These are phyloP conservation scores for Neopestalotiopsis sp. DNA, from an alignment of 2,329 filamentous ascomycete species.

Conservation along the genomic window DNA sequence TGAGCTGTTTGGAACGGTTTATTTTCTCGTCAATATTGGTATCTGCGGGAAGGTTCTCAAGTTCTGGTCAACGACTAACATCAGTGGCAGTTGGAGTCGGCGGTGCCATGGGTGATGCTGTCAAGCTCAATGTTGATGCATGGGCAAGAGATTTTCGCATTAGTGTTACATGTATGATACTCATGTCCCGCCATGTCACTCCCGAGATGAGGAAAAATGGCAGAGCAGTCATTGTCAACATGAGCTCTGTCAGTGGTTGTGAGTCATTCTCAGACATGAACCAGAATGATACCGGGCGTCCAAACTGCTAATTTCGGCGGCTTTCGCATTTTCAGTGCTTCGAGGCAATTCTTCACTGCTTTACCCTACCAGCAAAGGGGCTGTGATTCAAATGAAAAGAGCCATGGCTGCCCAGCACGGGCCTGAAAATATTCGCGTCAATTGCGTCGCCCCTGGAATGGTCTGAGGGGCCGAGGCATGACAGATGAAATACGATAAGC, in stretches of 20 bases:
- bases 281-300: neutral
- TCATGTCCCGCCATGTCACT: constrained; percentile 37
- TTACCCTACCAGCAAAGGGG: constrained; percentile 40
- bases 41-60: neutral
- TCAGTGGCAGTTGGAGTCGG: constrained; percentile 35
- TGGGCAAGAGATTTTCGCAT: constrained; percentile 38
- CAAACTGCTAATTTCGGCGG: neutral
- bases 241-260: constrained; percentile 39
- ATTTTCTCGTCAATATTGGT: constrained; percentile 37
- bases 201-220: constrained; percentile 39
- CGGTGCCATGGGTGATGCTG: constrained; percentile 37
- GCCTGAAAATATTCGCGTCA: constrained; percentile 25
- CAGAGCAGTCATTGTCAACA: constrained; percentile 41
- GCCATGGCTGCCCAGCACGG: constrained; percentile 28
- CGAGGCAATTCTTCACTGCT: constrained; percentile 34
- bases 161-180: constrained; percentile 42
- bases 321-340: neutral
- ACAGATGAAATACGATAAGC: constrained; percentile 31
- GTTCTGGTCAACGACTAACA: neutral
- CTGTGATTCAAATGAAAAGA: constrained; percentile 32
- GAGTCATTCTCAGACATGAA: neutral
- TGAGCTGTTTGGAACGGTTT: constrained; percentile 28
- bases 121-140: constrained; percentile 31
- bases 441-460: constrained; percentile 32
- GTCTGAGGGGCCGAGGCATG: constrained; percentile 31